Evolutionary conservation across 257 asterid species (phyloP), one percentile per base, ranked within the genome.

Genomic region (Jasminum sambac): DNA sequence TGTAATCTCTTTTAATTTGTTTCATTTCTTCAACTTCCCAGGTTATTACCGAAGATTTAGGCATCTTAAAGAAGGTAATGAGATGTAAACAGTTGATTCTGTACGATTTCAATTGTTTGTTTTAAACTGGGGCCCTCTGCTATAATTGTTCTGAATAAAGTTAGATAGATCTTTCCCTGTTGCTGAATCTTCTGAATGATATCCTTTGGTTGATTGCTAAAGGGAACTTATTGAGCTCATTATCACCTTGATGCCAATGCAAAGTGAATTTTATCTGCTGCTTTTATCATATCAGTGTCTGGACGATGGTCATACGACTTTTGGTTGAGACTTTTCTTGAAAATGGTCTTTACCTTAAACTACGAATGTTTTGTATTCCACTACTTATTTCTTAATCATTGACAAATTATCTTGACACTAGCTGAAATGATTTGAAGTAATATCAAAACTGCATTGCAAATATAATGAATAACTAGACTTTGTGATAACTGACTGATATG

Each of bases 1-100:
- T n/a, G n/a, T n/a, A 13, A 21, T 23, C 36, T 30, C 36, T 66
- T 44, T 64, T 65, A 46, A 63, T 43, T 21, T 48, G 5, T 60
- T 50, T 44, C 42, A n/a, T 63, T 38, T 66, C 55, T 46, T 64
- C 58, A 44, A 55, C 36, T 48, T 48, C 79, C 76, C 96, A 94
- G 99, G 96, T 89, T 69, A 71, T 94, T 61, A 84, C 79, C 63
- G 97, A 89, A 77, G 98, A 94, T 85, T 73, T 94, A 66, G 98
- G 95, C 34, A 84, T 94, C 72, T 9, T 88, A 66, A 94, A 94
- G 88, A 88, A 89, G 99, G 99, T 91, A 83, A 64, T 72, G 30
- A 34, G 1, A 66, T 42, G 34, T 52, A 16, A 21, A 37, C 43
- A 19, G 24, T 41, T 25, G 58, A 9, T 66, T 48, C 65, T 82